Evolutionary conservation across 768 basidiomycete species (phyloP).

Genomic region (Xerocomus spinulosus): DNA sequence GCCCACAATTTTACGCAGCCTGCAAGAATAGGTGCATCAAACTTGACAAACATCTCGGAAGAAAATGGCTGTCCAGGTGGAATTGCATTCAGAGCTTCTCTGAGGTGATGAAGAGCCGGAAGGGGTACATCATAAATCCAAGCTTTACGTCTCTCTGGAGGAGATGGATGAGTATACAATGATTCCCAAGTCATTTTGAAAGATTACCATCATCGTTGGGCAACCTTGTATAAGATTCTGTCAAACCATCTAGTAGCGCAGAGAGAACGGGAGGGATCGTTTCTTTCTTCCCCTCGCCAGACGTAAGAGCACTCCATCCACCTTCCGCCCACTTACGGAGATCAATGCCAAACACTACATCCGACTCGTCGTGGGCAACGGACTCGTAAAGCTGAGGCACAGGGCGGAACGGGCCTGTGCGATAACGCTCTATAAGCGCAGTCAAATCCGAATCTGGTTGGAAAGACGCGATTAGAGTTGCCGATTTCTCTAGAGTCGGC

Average conservation of each 20-base stretch:
- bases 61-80: slow-evolving; percentile 45
- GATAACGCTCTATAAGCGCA: slow-evolving; percentile 86
- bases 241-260: slow-evolving; percentile 59
- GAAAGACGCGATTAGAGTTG: slow-evolving; percentile 74
- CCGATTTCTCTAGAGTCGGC: slow-evolving; percentile 61
- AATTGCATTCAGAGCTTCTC: slow-evolving; percentile 78
- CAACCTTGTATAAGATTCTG: slow-evolving; percentile 56
- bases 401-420: slow-evolving; percentile 91
- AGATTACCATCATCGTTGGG: slow-evolving; percentile 60
- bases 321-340: slow-evolving; percentile 87
- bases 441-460: slow-evolving; percentile 84
- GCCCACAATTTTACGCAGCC: slow-evolving; percentile 83
- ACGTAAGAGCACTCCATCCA: slow-evolving; percentile 58
- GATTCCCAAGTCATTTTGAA: background rate
- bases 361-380: slow-evolving; percentile 74
- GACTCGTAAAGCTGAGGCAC: slow-evolving; percentile 82
- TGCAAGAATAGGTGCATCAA: slow-evolving; percentile 85
- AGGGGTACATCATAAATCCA: slow-evolving; percentile 97
- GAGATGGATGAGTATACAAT: background rate
- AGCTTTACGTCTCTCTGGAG: slow-evolving; percentile 72
- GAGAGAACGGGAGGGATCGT: slow-evolving; percentile 69
- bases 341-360: slow-evolving; percentile 90
- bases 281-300: slow-evolving; percentile 57
- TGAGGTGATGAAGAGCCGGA: slow-evolving; percentile 74
- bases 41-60: slow-evolving; percentile 58